phyloP scores from a whole-genome alignment of 495 filamentous ascomycete species.

The Penicillium psychrofluorescens region DNA sequence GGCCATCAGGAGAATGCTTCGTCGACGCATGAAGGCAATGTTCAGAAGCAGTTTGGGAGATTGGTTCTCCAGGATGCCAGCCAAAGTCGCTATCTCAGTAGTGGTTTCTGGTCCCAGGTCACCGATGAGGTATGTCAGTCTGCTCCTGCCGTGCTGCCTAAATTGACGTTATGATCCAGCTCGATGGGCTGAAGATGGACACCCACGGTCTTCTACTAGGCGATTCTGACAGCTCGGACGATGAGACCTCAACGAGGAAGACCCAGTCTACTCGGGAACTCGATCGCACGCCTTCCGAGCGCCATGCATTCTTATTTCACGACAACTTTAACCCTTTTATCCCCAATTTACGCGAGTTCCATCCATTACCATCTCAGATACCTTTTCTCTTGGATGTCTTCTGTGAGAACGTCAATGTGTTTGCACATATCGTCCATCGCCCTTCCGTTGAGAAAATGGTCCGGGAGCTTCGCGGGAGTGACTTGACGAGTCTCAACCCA shows the following conservation, averaged over 20 bases:
- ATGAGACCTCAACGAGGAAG: conserved; percentile 22
- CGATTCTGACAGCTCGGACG: conserved; percentile 33
- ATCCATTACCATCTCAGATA: conserved; percentile 46
- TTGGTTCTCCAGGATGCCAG: conserved; percentile 33
- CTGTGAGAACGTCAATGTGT: conserved; percentile 44
- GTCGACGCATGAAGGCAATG: conserved; percentile 1
- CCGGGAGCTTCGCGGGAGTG: conserved; percentile 23
- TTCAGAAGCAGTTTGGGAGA: conserved; percentile 32
- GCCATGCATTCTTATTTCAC: conserved; percentile 48
- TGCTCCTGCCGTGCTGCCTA: background rate
- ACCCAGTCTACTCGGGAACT: conserved; percentile 30
- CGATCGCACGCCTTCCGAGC: conserved; percentile 35
- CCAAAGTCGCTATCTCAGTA: conserved; percentile 42
- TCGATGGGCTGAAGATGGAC: conserved; percentile 37
- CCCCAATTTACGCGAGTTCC: conserved; percentile 33
- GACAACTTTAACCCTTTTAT: conserved; percentile 28
- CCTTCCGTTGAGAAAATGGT: conserved; percentile 44
- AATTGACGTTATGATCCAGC: conserved; percentile 12
- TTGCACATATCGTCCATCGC: conserved; percentile 44
- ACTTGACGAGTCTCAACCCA: conserved; percentile 25
- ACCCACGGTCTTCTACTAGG: conserved; percentile 17
- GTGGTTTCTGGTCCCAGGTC: conserved; percentile 46
- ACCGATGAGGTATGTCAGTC: conserved; percentile 41
- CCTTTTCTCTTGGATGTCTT: conserved; percentile 45
- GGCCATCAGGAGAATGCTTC: background rate